Evolutionary conservation across 2,329 filamentous ascomycete genomes (phyloP), one percentile per base, ranked within the genome.

Genomic region (Pseudomassariella vexata): DNA sequence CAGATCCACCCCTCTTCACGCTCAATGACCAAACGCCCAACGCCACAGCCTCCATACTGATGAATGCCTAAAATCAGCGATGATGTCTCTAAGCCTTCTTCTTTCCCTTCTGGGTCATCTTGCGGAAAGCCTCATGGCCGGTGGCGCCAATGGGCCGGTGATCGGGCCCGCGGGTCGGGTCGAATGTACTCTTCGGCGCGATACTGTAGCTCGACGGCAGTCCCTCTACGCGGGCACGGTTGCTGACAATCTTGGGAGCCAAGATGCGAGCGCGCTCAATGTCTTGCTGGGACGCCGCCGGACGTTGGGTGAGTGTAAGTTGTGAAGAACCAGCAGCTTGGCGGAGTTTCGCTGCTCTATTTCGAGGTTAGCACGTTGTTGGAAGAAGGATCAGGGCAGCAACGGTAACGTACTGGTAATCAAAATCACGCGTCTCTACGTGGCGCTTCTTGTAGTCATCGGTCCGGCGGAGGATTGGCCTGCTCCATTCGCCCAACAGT

Each of bases 401-500:
- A 15, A 28, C 12, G 12, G 15, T 15, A 28, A 67, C 73, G 36
- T 68, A 80, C 76, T 70, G 62, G 46, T 77, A 70, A 51, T 82
- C 76, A 42, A 75, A 80, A 33, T 80, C 75, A 38, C 72, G 72
- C 11, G 73, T 78, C 50, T 78, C 68, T 24, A 82, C 65, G 40
- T 73, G 72, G 15, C 85, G 79, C 68, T 95, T 92, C 63, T 87
- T 89, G 66, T 94, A 95, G 58, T 95, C 88, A 49, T 95, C 88
- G 39, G 85, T 94, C 46, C 88, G 81, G 65, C 94, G 90, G 33
- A 98, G 70, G 42, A 98, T 94, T 4, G 90, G 89, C 24, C 92
- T 74, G 43, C 88, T 95, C 92, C 92, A 98, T 55, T 96, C 90
- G 35, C 85, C 86, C 35, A 95, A 70, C n/a, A 96, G 69, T 29